These are phyloP conservation scores for Nicotiana attenuata DNA, from an alignment of 257 asterid species.

Conservation along the genomic window DNA sequence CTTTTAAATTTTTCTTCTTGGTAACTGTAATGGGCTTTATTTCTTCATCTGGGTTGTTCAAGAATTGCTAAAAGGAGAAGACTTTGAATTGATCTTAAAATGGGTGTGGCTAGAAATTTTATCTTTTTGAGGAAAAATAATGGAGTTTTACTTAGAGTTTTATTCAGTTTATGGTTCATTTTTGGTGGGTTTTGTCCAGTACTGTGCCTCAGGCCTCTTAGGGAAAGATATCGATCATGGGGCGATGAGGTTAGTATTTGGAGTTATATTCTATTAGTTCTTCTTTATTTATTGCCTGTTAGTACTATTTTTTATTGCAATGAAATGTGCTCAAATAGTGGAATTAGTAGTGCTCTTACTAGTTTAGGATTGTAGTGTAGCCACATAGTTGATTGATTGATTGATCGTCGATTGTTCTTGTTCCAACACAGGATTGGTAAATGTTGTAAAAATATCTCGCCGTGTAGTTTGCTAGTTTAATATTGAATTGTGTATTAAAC, in stretches of 20 bases:
- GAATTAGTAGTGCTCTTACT: not conserved
- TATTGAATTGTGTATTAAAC: not conserved
- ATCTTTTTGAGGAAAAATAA: conserved; percentile 16
- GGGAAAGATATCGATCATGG: conserved; percentile 81
- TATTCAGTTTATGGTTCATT: conserved; percentile 48
- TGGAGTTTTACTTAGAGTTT: conserved; percentile 28
- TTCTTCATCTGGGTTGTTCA: no score
- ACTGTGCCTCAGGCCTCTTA: conserved; percentile 68
- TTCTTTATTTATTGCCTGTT: not conserved
- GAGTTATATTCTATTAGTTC: not conserved
- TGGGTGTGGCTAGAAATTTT: not conserved
- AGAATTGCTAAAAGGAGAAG: no score
- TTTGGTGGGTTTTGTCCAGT: conserved; percentile 40
- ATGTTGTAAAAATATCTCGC: not conserved
- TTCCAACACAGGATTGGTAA: not conserved
- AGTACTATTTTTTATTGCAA: not conserved
- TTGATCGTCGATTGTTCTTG: not conserved
- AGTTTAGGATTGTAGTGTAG: not conserved
- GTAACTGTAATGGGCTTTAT: not conserved
- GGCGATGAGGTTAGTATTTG: conserved; percentile 78
- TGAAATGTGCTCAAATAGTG: not conserved
- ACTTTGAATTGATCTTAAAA: no score
- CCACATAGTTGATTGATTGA: no score
- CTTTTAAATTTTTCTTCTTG: not conserved
- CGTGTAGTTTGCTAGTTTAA: not conserved